These are phyloP conservation scores for Trichoderma citrinoviride DNA, from an alignment of 2,329 filamentous ascomycete species.

Conservation along the genomic window DNA sequence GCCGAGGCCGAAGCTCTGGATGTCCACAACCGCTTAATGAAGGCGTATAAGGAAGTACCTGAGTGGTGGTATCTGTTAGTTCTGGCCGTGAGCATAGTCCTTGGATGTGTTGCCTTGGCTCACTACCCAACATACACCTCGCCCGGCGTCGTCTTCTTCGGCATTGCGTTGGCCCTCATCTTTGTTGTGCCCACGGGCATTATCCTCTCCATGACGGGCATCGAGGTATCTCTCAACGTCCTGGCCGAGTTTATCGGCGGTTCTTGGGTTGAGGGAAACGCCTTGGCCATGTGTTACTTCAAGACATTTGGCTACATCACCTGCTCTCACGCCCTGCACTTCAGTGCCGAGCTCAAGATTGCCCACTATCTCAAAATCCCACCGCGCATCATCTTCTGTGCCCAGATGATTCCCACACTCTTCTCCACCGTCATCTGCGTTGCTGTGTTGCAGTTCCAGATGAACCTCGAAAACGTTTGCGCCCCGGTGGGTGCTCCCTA, in stretches of 20 bases:
- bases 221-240: slow-evolving; percentile 44
- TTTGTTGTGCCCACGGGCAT: slow-evolving; percentile 47
- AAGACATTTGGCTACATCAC: slow-evolving; percentile 41
- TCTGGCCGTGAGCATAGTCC: slow-evolving; percentile 32
- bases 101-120: slow-evolving; percentile 38
- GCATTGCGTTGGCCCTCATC: slow-evolving; percentile 41
- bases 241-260: slow-evolving; percentile 50
- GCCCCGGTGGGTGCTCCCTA: slow-evolving; percentile 25
- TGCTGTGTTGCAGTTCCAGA: slow-evolving; percentile 22
- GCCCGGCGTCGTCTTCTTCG: slow-evolving; percentile 43
- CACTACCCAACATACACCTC: slow-evolving; percentile 43
- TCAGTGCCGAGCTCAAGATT: slow-evolving; percentile 39
- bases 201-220: slow-evolving; percentile 43
- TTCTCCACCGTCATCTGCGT: slow-evolving; percentile 29
- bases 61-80: slow-evolving; percentile 47
- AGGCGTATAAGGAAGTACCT: slow-evolving; percentile 45
- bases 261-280: slow-evolving; percentile 42
- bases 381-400: slow-evolving; percentile 37
- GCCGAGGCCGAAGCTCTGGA: slow-evolving; percentile 31
- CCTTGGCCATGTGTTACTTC: slow-evolving; percentile 48
- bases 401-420: slow-evolving; percentile 37
- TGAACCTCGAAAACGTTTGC: slow-evolving; percentile 39
- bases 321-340: slow-evolving; percentile 43
- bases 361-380: slow-evolving; percentile 48
- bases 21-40: slow-evolving; percentile 49